A percentile compares a stretch with the other conserved stretches of the same genome.
phyloP scores from a whole-genome alignment of 139 green algal species.

The Tetraselmis striata region DNA sequence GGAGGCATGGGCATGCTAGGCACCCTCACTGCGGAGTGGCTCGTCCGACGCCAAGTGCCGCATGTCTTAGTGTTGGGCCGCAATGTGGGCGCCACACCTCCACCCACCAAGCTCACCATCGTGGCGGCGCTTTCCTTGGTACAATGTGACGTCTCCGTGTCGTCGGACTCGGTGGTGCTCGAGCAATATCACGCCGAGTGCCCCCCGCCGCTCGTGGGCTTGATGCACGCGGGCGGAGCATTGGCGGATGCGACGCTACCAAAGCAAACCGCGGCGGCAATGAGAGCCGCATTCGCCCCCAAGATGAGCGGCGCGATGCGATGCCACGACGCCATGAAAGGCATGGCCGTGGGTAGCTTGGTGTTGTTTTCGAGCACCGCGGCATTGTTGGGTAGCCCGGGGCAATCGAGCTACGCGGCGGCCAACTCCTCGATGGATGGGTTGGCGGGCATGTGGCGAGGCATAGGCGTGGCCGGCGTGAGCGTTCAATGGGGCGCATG shows the following conservation, averaged over 20 bases:
- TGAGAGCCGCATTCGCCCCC: slow-evolving; percentile 20
- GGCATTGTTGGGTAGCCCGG: slow-evolving; percentile 29
- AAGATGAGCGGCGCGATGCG: slow-evolving; percentile 15
- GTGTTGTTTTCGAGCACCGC: slow-evolving; percentile 51
- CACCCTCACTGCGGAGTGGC: slow-evolving; percentile 47
- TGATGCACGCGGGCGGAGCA: slow-evolving; percentile 58
- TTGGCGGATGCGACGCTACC: slow-evolving; percentile 44
- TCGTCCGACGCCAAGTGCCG: slow-evolving; percentile 20
- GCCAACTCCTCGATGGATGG: slow-evolving; percentile 34
- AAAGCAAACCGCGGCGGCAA: slow-evolving; percentile 27
- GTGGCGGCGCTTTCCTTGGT: too few relatives aligned
- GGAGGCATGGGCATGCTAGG: slow-evolving; percentile 70
- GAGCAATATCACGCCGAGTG: too few relatives aligned
- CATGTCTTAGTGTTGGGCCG: slow-evolving; percentile 14
- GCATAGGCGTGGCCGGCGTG: slow-evolving; percentile 12
- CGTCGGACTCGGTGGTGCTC: too few relatives aligned
- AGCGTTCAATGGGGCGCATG: slow-evolving; percentile 47
- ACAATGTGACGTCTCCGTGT: neutral
- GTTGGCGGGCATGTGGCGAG: neutral
- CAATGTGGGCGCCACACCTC: neutral
- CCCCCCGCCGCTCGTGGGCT: too few relatives aligned
- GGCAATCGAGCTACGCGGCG: slow-evolving; percentile 50
- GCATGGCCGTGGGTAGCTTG: neutral
- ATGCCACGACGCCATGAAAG: neutral
- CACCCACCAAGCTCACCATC: too few relatives aligned